Conservation (phyloP, 1,139 yeast genomes). For the Komagataea norvegica region DNA sequence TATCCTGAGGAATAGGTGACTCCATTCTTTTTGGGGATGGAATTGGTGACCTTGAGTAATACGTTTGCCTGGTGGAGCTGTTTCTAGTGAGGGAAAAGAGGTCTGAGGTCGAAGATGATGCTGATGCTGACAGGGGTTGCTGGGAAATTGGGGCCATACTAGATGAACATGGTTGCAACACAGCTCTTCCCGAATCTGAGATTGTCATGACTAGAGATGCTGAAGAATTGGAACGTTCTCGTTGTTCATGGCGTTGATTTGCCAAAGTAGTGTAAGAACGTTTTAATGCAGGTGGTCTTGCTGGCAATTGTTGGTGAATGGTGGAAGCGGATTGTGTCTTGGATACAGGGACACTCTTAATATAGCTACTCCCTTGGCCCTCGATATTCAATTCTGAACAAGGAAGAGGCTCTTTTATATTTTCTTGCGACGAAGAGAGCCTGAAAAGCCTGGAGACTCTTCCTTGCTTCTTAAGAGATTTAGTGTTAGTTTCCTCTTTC, state of each 20-base stretch:
- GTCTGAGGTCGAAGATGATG: slow-evolving; percentile 24
- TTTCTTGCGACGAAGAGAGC: slow-evolving; percentile 8
- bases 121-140: slow-evolving; percentile 12
- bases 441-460: slow-evolving; percentile 18
- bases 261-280: slow-evolving; percentile 20
- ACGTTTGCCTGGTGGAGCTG: slow-evolving; percentile 13
- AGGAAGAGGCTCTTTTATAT: slow-evolving; percentile 3
- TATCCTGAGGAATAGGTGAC: slow-evolving; percentile 13
- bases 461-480: slow-evolving; percentile 11
- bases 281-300: slow-evolving; percentile 9
- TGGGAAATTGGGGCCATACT: not conserved
- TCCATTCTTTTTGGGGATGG: slow-evolving; percentile 20
- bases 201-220: slow-evolving; percentile 24
- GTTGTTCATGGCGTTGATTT: slow-evolving; percentile 5
- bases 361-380: too few species aligned
- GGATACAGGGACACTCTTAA: too few species aligned
- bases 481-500: slow-evolving; percentile 1
- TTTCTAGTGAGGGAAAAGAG: slow-evolving; percentile 15
- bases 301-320: not conserved
- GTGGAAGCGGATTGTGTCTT: slow-evolving; percentile 1
- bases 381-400: slow-evolving; percentile 10
- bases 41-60: slow-evolving; percentile 15
- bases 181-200: slow-evolving; percentile 26
- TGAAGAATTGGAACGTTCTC: slow-evolving; percentile 17
- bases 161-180: slow-evolving; percentile 23